Conservation (phyloP, 352 stramenopile genomes). For the Plasmopara muralis region DNA sequence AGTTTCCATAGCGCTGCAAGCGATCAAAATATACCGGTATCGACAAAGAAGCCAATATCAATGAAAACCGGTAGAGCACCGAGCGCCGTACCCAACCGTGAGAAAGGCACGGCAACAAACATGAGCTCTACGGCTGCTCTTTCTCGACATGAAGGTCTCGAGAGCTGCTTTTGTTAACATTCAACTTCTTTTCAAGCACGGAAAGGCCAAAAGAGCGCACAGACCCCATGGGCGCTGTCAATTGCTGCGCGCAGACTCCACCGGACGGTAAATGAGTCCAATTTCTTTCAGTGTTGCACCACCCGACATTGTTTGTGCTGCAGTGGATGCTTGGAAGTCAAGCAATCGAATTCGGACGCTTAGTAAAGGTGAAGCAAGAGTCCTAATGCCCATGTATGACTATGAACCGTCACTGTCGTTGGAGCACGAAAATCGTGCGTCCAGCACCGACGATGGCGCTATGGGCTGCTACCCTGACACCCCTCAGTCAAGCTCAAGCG, state of each 20-base stretch:
- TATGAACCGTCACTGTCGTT: slow-evolving; percentile 34
- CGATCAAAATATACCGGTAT: not conserved
- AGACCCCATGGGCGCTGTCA: slow-evolving; percentile 23
- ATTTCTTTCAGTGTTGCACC: slow-evolving; percentile 6
- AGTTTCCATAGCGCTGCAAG: slow-evolving; percentile 9
- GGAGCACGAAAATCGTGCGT: slow-evolving; percentile 18
- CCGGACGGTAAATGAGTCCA: slow-evolving; percentile 15
- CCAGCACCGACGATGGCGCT: slow-evolving; percentile 15
- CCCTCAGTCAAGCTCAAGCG: slow-evolving; percentile 7
- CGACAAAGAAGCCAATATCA: not conserved
- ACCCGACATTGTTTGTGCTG: not conserved
- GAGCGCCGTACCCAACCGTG: not conserved
- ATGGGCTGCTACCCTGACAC: slow-evolving; percentile 16
- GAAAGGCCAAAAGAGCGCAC: slow-evolving; percentile 1
- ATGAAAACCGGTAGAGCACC: too few species aligned
- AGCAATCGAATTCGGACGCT: slow-evolving; percentile 10
- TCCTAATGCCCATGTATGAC: slow-evolving; percentile 33
- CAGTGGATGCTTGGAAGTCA: slow-evolving; percentile 27
- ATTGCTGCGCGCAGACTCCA: slow-evolving; percentile 35
- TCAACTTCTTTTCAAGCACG: too few species aligned
- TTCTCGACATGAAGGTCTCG: slow-evolving; percentile 19
- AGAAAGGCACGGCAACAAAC: slow-evolving; percentile 23
- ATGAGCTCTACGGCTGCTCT: slow-evolving; percentile 13
- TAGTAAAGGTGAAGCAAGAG: slow-evolving; percentile 21
- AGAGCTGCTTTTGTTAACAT: not conserved